Conservation (phyloP, 371 early-diverging fungal genomes). For the Mucor indicus region DNA sequence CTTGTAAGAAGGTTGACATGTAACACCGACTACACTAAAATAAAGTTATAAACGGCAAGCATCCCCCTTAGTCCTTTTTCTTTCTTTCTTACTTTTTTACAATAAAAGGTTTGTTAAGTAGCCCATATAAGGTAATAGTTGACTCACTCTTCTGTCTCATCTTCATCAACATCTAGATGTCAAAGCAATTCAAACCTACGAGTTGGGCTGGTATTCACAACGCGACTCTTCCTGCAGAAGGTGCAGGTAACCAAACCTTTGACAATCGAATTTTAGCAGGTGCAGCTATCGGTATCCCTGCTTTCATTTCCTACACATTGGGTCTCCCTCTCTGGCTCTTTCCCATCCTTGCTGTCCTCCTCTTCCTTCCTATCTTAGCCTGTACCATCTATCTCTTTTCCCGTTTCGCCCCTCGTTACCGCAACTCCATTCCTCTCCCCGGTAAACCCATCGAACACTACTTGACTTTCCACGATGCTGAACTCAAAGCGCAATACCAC, state of each 20-base stretch:
- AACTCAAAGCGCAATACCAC: constrained; percentile 66
- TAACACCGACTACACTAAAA: too few relatives aligned
- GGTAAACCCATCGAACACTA: constrained; percentile 81
- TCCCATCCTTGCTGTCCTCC: constrained; percentile 55
- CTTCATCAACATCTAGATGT: too few relatives aligned
- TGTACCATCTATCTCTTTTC: constrained; percentile 62
- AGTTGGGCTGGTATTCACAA: constrained; percentile 57
- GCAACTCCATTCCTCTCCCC: constrained; percentile 74
- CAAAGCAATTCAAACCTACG: constrained; percentile 48
- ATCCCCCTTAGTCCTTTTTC: too few relatives aligned
- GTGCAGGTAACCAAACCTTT: constrained; percentile 76
- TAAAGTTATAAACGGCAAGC: too few relatives aligned
- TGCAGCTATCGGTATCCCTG: constrained; percentile 57
- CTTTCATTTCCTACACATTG: constrained; percentile 54
- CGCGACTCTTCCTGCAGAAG: constrained; percentile 68
- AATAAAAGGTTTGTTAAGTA: too few relatives aligned
- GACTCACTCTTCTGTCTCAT: too few relatives aligned
- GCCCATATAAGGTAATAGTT: too few relatives aligned
- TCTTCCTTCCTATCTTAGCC: constrained; percentile 70
- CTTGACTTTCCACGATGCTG: constrained; percentile 82
- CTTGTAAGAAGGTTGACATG: too few relatives aligned
- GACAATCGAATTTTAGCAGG: constrained; percentile 59
- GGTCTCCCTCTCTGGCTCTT: constrained; percentile 58
- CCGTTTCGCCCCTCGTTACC: constrained; percentile 65
- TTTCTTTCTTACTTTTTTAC: too few relatives aligned